Evolutionary conservation across 257 asterid genomes (phyloP).

Genomic region (Osmanthus fragrans): DNA sequence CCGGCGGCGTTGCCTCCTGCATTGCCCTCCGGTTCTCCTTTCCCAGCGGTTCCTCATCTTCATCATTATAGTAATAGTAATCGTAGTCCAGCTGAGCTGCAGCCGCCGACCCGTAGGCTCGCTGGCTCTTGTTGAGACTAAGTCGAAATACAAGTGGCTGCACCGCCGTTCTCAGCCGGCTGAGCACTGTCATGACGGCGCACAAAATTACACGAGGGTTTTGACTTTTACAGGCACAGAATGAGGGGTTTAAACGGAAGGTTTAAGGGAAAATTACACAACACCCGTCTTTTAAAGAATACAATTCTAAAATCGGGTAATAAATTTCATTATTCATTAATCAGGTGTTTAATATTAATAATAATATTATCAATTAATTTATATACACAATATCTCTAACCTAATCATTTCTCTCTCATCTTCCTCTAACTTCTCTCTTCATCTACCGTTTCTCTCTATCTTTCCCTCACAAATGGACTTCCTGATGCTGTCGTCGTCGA

Average conservation of each 20-base stretch:
- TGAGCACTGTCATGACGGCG: constrained; percentile 56
- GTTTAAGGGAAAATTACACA: too few species aligned
- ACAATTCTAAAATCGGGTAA: too few species aligned
- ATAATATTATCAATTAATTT: too few species aligned
- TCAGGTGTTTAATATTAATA: too few species aligned
- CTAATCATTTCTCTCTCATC: too few species aligned
- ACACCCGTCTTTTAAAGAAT: too few species aligned
- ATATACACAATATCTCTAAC: too few species aligned
- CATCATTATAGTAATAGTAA: constrained; percentile 25
- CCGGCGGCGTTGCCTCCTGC: constrained; percentile 36
- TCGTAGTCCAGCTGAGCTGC: constrained; percentile 68
- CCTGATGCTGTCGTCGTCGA: too few species aligned
- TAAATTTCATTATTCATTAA: too few species aligned
- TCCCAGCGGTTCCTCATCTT: constrained; percentile 25
- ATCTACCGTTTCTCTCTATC: too few species aligned
- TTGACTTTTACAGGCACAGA: constrained; percentile 23
- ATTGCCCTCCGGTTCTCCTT: constrained; percentile 20
- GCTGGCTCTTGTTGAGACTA: constrained; percentile 10
- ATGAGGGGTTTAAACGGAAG: constrained; percentile 18
- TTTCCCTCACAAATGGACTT: too few species aligned
- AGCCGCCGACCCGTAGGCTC: constrained; percentile 68
- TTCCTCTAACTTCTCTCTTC: too few species aligned
- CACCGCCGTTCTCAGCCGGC: constrained; percentile 53
- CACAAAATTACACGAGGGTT: constrained; percentile 14
- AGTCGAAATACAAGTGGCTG: constrained; percentile 30